Conservation (phyloP, 371 early-diverging fungal genomes). For the Sporodiniella umbellata region DNA sequence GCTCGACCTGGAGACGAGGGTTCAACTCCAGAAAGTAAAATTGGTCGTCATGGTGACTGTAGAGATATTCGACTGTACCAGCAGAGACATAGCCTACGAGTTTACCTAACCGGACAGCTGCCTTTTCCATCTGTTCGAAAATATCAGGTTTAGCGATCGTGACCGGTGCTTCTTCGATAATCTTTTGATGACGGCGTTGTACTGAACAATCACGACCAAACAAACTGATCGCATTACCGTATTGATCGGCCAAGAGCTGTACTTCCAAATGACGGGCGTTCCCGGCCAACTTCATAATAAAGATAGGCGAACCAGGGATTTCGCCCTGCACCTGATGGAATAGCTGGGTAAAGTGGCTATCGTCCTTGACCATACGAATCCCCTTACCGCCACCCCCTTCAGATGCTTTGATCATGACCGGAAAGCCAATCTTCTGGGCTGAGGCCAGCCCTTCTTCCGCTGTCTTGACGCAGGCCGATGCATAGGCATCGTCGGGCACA, state of each 20-base stretch:
- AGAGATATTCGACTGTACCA: slow-evolving; percentile 98
- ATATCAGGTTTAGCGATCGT: slow-evolving; percentile 84
- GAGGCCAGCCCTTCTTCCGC: slow-evolving; percentile 76
- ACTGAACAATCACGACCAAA: slow-evolving; percentile 99
- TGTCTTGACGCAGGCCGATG: slow-evolving; percentile 74
- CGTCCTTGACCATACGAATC: slow-evolving; percentile 87
- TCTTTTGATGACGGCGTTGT: slow-evolving; percentile 97
- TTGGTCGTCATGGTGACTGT: slow-evolving; percentile 78
- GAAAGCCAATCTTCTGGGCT: slow-evolving; percentile 90
- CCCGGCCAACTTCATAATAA: slow-evolving; percentile 95
- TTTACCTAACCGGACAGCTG: slow-evolving; percentile 93
- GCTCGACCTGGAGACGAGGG: slow-evolving; percentile 99
- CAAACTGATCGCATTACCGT: slow-evolving; percentile 96
- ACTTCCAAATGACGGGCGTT: slow-evolving; percentile 98
- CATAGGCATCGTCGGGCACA: slow-evolving; percentile 81
- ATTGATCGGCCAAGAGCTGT: slow-evolving; percentile 94
- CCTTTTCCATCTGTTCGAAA: slow-evolving; percentile 91
- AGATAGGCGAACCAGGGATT: slow-evolving; percentile 95
- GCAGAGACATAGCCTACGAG: slow-evolving; percentile 95
- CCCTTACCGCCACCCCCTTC: slow-evolving; percentile 99
- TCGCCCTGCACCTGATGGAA: slow-evolving; percentile 90
- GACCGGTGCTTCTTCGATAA: slow-evolving; percentile 95
- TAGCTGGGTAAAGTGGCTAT: slow-evolving; percentile 67
- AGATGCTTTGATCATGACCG: slow-evolving; percentile 99
- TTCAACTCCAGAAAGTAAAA: slow-evolving; percentile 98